phyloP scores from a whole-genome alignment of 805 yeast genomes.

The Hyphopichia homilentoma region DNA sequence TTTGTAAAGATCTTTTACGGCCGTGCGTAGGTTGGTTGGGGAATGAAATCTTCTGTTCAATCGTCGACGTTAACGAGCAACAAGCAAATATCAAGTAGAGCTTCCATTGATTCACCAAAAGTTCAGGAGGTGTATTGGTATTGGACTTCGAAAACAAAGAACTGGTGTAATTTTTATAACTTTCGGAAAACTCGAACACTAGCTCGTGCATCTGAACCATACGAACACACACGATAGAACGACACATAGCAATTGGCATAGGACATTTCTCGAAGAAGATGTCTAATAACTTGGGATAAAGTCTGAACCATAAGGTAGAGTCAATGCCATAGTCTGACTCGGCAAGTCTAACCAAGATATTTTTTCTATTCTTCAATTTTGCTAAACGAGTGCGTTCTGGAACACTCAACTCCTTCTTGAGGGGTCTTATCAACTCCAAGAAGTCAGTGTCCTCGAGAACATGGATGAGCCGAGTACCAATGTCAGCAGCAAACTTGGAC shows the following conservation, averaged over 20 bases:
- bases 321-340: slow-evolving; percentile 94
- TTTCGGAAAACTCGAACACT: slow-evolving; percentile 53
- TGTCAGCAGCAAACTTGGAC: slow-evolving; percentile 72
- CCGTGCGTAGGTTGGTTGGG: slow-evolving; percentile 57
- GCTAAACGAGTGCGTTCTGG: slow-evolving; percentile 75
- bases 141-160: slow-evolving; percentile 31
- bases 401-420: slow-evolving; percentile 53
- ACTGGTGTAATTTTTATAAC: slow-evolving; percentile 30
- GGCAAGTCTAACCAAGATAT: slow-evolving; percentile 70
- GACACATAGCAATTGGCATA: slow-evolving; percentile 86
- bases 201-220: slow-evolving; percentile 81
- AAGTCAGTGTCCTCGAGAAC: slow-evolving; percentile 71
- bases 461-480: slow-evolving; percentile 73
- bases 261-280: slow-evolving; percentile 80
- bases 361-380: slow-evolving; percentile 61
- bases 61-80: slow-evolving; percentile 83
- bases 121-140: slow-evolving; percentile 53
- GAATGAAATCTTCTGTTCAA: slow-evolving; percentile 68
- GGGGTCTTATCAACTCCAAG: slow-evolving; percentile 52
- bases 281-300: slow-evolving; percentile 71
- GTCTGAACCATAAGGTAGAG: slow-evolving; percentile 92
- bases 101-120: slow-evolving; percentile 82
- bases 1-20: slow-evolving; percentile 73
- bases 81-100: slow-evolving; percentile 88
- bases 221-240: slow-evolving; percentile 86